These are phyloP conservation scores for Calocybe cyanea DNA, from an alignment of 768 basidiomycete genomes.

Conservation along the genomic window DNA sequence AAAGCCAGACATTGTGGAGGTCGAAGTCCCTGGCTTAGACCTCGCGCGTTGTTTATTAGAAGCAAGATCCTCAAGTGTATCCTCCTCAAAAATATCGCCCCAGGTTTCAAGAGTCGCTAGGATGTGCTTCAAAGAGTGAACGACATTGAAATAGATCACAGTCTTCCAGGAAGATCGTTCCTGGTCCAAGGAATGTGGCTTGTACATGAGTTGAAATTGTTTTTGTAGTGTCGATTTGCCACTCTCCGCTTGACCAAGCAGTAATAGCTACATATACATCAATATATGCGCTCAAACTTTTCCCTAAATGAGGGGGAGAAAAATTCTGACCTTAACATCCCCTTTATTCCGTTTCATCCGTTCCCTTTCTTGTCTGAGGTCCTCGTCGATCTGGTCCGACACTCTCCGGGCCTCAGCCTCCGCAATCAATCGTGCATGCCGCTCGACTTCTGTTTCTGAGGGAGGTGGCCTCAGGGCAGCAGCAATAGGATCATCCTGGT, in stretches of 20 bases:
- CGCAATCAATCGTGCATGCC: slow-evolving; percentile 50
- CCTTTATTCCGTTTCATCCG: slow-evolving; percentile 58
- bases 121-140: slow-evolving; percentile 68
- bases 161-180: slow-evolving; percentile 72
- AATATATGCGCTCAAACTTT: slow-evolving; percentile 32
- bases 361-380: slow-evolving; percentile 68
- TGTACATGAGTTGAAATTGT: slow-evolving; percentile 81
- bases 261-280: slow-evolving; percentile 47
- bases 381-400: slow-evolving; percentile 81
- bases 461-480: slow-evolving; percentile 61
- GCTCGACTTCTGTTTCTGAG: slow-evolving; percentile 64
- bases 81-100: slow-evolving; percentile 59
- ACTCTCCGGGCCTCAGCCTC: slow-evolving; percentile 75
- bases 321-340: slow-evolving; percentile 62
- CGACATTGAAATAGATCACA: slow-evolving; percentile 74
- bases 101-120: slow-evolving; percentile 57
- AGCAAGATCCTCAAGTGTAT: slow-evolving; percentile 28
- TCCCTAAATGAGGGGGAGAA: neutral
- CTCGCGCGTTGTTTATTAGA: slow-evolving; percentile 30
- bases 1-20: slow-evolving; percentile 29
- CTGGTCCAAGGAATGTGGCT: slow-evolving; percentile 61
- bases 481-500: slow-evolving; percentile 73
- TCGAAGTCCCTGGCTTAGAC: slow-evolving; percentile 37
- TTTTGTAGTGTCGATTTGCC: slow-evolving; percentile 77
- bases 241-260: slow-evolving; percentile 76